Evolutionary conservation across 805 yeast species (phyloP), one percentile per base, ranked within the genome.

Genomic region (Kregervanrija pseudodelftensis): DNA sequence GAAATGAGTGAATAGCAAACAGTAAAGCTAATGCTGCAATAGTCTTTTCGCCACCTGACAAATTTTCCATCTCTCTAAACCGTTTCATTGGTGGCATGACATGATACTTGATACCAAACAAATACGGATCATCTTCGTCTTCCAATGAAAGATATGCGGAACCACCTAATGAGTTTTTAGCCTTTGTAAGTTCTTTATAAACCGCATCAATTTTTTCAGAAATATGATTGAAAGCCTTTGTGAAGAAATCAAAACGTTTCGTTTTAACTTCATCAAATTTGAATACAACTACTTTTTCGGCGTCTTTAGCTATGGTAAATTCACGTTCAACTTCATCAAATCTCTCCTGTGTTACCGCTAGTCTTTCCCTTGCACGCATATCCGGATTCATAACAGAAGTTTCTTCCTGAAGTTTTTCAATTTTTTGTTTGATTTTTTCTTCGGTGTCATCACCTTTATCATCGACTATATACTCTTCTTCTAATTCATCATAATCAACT

Each of bases 51-150:
- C 99, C 99, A 43, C 99, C 99, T 1, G 96, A 88, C 16, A 93
- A 70, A 45, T 85, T 76, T 46, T 87, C 95, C 87, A 93, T 89
- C 52, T 87, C 96, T 52, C 91, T 75, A 62, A 89, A 93, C 53
- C 96, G 72, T 57, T 93, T 93, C 78, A 85, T 76, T 9, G 98
- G 98, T 1, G 98, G 98, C 84, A 89, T 89, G 0, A 96, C 96
- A 61, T 88, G 93, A 55, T 87, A 93, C 54, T 80, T 84, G 38
- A 89, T 73, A 2, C 98, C 99, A 0, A 80, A 77, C 31, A 76
- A 63, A 56, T 82, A 93, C 3, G 98, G 97, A 53, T 86, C 95
- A 49, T 87, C 95, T 48, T 83, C 93, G 55, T 88, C 90, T 54
- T 88, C 95, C 33, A 89, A 64, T 0, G 91, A 82, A 46, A 93